These are phyloP conservation scores for Podospora fimiseda DNA, from an alignment of 495 filamentous ascomycete species.

Conservation along the genomic window DNA sequence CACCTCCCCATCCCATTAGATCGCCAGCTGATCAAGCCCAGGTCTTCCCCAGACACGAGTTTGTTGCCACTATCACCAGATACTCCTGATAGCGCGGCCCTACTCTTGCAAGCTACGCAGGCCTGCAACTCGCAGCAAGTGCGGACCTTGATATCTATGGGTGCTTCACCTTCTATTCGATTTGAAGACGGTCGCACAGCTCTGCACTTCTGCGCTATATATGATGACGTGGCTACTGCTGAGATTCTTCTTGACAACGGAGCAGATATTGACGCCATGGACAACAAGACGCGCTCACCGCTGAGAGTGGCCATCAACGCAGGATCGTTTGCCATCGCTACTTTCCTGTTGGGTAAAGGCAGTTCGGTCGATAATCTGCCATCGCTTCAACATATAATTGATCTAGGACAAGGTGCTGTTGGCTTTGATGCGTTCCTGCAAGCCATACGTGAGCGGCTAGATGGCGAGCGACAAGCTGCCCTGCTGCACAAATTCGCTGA, in stretches of 20 bases:
- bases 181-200: conserved; percentile 17
- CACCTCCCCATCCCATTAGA: no score
- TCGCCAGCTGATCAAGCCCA: no score
- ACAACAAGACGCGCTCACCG: conserved; percentile 14
- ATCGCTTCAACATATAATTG: background rate
- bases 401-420: background rate
- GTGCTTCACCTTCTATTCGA: conserved; percentile 10
- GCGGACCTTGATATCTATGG: conserved; percentile 8
- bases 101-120: conserved; percentile 7
- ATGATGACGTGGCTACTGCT: conserved; percentile 18
- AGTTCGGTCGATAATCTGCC: no score
- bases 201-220: conserved; percentile 25
- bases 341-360: conserved; percentile 12
- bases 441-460: conserved; percentile 4
- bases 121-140: conserved; percentile 11
- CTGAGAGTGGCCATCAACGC: conserved; percentile 15
- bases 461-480: conserved; percentile 1
- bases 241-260: conserved; percentile 16
- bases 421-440: background rate
- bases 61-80: no score
- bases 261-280: conserved; percentile 21
- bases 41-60: no score
- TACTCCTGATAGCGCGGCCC: background rate
- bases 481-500: conserved; percentile 10
- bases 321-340: conserved; percentile 14